These are phyloP conservation scores for Penicillium coprophilum DNA, from an alignment of 495 filamentous ascomycete species.

Conservation along the genomic window DNA sequence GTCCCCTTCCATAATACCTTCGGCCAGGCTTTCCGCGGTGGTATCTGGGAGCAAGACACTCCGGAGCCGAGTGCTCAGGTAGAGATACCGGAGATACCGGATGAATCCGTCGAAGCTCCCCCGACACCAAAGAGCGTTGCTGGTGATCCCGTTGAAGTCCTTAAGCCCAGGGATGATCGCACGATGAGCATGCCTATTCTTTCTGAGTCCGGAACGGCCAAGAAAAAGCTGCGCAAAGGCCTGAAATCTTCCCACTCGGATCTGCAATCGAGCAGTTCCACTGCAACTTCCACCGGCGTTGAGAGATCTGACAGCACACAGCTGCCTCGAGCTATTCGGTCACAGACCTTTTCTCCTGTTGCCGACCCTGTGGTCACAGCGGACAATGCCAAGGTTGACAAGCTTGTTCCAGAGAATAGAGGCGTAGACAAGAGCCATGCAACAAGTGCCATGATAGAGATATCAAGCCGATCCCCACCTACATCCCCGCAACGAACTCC, in stretches of 20 bases:
- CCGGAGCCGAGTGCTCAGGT: slow-evolving; percentile 45
- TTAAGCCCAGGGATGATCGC: slow-evolving; percentile 54
- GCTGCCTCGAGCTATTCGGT: slow-evolving; percentile 57
- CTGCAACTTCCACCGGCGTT: slow-evolving; percentile 40
- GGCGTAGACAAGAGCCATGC: slow-evolving; percentile 55
- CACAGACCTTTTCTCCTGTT: slow-evolving; percentile 62
- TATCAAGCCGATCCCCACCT: slow-evolving; percentile 60
- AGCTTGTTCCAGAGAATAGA: slow-evolving; percentile 41
- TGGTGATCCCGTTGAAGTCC: slow-evolving; percentile 30
- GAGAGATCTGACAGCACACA: slow-evolving; percentile 38
- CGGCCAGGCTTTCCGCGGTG: slow-evolving; percentile 75
- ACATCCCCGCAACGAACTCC: slow-evolving; percentile 56
- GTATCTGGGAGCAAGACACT: slow-evolving; percentile 76
- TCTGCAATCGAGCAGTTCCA: slow-evolving; percentile 25
- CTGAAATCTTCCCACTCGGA: slow-evolving; percentile 29
- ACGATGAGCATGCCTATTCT: slow-evolving; percentile 58
- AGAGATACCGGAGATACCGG: slow-evolving; percentile 56
- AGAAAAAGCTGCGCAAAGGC: slow-evolving; percentile 38
- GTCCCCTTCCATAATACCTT: slow-evolving; percentile 81
- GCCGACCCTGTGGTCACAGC: slow-evolving; percentile 63
- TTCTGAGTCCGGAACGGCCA: slow-evolving; percentile 27
- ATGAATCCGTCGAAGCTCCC: slow-evolving; percentile 55
- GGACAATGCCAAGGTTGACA: slow-evolving; percentile 61
- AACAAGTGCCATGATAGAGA: slow-evolving; percentile 61
- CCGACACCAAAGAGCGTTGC: slow-evolving; percentile 39